These are phyloP conservation scores for Blastobotrys attinorum DNA, from an alignment of 805 yeast genomes.

Conservation along the genomic window DNA sequence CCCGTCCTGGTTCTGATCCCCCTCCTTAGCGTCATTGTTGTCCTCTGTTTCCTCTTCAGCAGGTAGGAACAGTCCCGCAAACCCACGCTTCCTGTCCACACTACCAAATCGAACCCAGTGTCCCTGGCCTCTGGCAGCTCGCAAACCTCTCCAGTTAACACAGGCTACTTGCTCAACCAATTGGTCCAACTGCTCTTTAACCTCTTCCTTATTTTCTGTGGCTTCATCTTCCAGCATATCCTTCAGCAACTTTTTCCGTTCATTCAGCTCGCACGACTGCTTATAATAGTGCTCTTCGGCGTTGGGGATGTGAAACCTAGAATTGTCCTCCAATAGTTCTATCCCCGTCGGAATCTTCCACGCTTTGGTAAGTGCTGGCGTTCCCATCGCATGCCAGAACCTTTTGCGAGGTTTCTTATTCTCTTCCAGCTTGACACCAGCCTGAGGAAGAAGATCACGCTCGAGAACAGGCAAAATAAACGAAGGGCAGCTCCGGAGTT, in stretches of 20 bases:
- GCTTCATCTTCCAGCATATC: slow-evolving; percentile 7
- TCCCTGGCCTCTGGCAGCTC: slow-evolving; percentile 32
- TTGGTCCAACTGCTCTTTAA: slow-evolving; percentile 3
- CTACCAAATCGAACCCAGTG: slow-evolving; percentile 32
- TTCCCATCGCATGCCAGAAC: slow-evolving; percentile 26
- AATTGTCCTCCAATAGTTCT: slow-evolving; percentile 21
- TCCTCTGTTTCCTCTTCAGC: slow-evolving; percentile 3
- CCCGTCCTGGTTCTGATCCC: background rate
- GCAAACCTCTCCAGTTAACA: slow-evolving; percentile 37
- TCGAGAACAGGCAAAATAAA: slow-evolving; percentile 17
- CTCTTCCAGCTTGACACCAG: slow-evolving; percentile 6
- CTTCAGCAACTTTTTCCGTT: slow-evolving; percentile 7
- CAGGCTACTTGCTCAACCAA: slow-evolving; percentile 14
- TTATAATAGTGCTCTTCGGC: slow-evolving; percentile 14
- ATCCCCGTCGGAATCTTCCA: slow-evolving; percentile 39
- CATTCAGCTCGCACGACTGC: background rate
- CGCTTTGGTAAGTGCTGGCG: slow-evolving; percentile 25
- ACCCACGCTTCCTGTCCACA: slow-evolving; percentile 31
- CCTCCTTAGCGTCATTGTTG: background rate
- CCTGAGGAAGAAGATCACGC: slow-evolving; percentile 2
- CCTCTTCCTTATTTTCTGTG: slow-evolving; percentile 16
- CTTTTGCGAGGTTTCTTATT: slow-evolving; percentile 17
- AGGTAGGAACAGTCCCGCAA: slow-evolving; percentile 32
- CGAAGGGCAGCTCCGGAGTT: slow-evolving; percentile 24
- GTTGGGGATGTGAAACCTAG: slow-evolving; percentile 18